Percentiles rank a stretch among this genome's conserved stretches.
phyloP scores from a whole-genome alignment of 2,329 filamentous ascomycete species.

The Sclerotinia glacialis region DNA sequence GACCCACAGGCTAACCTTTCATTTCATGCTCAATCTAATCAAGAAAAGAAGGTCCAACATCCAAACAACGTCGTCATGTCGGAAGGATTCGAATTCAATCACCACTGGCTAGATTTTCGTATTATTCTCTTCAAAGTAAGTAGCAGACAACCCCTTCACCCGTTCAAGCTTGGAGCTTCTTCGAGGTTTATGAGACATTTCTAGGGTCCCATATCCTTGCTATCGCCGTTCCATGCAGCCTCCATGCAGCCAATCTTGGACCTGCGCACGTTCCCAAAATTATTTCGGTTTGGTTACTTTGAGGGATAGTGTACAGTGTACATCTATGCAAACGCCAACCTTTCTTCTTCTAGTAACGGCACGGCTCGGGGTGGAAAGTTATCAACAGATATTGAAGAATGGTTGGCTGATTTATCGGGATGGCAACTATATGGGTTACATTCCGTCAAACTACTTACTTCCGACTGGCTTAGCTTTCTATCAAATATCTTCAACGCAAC shows the following conservation, averaged over 20 bases:
- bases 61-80: not conserved
- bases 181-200: slow-evolving; percentile 13
- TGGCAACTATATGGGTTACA: slow-evolving; percentile 4
- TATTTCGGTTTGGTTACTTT: not conserved
- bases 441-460: not conserved
- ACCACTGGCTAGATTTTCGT: slow-evolving; percentile 2
- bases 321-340: not conserved
- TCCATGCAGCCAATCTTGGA: slow-evolving; percentile 20
- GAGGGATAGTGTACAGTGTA: too few species aligned
- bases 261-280: slow-evolving; percentile 18
- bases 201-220: slow-evolving; percentile 4
- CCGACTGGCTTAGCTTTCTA: slow-evolving; percentile 13
- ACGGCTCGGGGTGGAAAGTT: not conserved
- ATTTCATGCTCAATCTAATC: not conserved
- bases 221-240: slow-evolving; percentile 21
- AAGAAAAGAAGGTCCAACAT: not conserved
- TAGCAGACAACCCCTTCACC: not conserved
- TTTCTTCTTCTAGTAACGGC: slow-evolving; percentile 3
- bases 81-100: not conserved
- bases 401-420: slow-evolving; percentile 8
- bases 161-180: not conserved
- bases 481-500: slow-evolving; percentile 19
- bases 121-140: not conserved
- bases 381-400: not conserved
- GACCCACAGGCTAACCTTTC: not conserved